Evolutionary conservation across 768 basidiomycete genomes (phyloP).

Genomic region (Cystofilobasidium ferigula): DNA sequence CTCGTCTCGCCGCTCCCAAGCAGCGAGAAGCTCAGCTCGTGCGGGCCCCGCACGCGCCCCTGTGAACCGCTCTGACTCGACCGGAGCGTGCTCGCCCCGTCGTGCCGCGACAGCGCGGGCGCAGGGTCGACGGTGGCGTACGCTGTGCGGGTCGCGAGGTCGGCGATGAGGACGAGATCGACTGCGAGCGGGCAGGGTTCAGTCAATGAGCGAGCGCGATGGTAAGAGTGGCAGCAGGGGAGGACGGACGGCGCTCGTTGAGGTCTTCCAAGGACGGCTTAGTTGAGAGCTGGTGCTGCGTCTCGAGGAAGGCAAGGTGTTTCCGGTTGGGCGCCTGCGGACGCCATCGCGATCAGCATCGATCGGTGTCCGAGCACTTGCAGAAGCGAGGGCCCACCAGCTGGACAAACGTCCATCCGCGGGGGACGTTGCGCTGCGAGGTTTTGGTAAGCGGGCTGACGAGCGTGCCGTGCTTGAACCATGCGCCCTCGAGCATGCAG

Average conservation of each 20-base stretch:
- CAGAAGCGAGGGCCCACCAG: conserved; percentile 49
- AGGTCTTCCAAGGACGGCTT: conserved; percentile 75
- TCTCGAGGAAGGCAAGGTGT: conserved; percentile 29
- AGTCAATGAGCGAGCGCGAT: background rate
- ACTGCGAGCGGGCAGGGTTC: conserved; percentile 35
- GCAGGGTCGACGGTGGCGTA: background rate
- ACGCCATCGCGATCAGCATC: too few relatives aligned
- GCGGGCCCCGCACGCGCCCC: background rate
- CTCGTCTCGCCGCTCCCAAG: conserved; percentile 5
- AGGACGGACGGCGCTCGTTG: conserved; percentile 51
- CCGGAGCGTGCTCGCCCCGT: background rate
- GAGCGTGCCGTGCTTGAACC: conserved; percentile 75
- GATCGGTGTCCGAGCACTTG: conserved; percentile 13
- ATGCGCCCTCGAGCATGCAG: conserved; percentile 76
- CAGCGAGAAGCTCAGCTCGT: conserved; percentile 22
- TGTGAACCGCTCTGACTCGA: background rate
- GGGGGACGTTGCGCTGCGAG: conserved; percentile 45
- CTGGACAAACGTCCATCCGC: conserved; percentile 78
- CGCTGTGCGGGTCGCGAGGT: conserved; percentile 53
- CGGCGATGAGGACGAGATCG: conserved; percentile 66
- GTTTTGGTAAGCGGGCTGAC: conserved; percentile 42
- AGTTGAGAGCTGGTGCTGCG: conserved; percentile 50
- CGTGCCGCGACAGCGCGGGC: background rate
- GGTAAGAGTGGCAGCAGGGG: background rate
- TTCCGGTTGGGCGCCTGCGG: conserved; percentile 23